Conservation (phyloP, 1,284 basidiomycete genomes). For the Cryptococcus amylolentus region DNA sequence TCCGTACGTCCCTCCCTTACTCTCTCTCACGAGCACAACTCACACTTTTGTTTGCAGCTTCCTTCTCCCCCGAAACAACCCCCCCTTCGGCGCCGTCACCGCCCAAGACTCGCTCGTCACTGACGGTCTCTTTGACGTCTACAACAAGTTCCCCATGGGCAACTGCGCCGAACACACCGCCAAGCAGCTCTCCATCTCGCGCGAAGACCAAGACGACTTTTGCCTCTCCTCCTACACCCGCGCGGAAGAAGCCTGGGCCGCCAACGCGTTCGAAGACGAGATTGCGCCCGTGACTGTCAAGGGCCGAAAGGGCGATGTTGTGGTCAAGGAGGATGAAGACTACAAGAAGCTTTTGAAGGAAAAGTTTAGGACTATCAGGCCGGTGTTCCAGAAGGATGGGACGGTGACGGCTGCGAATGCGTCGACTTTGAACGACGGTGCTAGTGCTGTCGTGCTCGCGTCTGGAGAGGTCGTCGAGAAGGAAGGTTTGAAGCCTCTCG, state of each 20-base stretch:
- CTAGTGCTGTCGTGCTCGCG: constrained; percentile 91
- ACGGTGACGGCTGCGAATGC: constrained; percentile 95
- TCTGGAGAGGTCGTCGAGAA: constrained; percentile 85
- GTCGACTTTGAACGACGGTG: constrained; percentile 92
- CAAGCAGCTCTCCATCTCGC: constrained; percentile 74
- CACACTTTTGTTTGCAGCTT: constrained; percentile 58
- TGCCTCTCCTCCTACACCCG: constrained; percentile 93
- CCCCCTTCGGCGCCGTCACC: constrained; percentile 84
- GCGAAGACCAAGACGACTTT: constrained; percentile 82
- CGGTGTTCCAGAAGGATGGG: constrained; percentile 84
- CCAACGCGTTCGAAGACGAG: constrained; percentile 80
- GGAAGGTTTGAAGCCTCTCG: constrained; percentile 82
- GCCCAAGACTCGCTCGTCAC: constrained; percentile 81
- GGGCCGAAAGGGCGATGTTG: constrained; percentile 85
- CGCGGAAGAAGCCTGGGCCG: constrained; percentile 84
- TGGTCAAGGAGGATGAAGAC: constrained; percentile 94
- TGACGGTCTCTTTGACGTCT: constrained; percentile 94
- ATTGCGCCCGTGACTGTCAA: constrained; percentile 91
- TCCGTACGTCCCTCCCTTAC: constrained; percentile 59
- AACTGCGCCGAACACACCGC: constrained; percentile 90
- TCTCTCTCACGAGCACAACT: neutral
- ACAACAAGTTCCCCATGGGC: constrained; percentile 94
- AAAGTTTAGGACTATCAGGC: constrained; percentile 78
- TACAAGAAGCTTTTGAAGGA: constrained; percentile 94
- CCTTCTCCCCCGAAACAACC: constrained; percentile 82